Percentiles rank a stretch among this genome's conserved stretches.
Conservation (phyloP, 2,329 filamentous ascomycete species). For the Juglanconis sp. region DNA sequence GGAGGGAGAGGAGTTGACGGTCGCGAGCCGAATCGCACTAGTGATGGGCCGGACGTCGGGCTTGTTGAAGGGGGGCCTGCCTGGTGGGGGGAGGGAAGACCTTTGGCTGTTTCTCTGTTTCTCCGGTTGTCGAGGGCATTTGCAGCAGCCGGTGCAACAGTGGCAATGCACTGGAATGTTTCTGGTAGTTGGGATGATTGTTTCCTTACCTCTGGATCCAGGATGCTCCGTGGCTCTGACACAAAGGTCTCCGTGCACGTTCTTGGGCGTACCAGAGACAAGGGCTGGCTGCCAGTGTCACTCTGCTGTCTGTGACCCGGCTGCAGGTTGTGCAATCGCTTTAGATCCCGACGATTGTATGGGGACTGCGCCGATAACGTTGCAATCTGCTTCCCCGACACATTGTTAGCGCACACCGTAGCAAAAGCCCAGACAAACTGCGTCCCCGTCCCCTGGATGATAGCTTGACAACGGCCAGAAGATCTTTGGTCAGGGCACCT, state of each 20-base stretch:
- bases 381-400: conserved; percentile 1
- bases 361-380: not conserved
- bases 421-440: not conserved
- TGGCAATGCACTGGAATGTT: conserved; percentile 18
- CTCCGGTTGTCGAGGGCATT: not conserved
- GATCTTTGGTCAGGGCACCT: not conserved
- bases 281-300: conserved; percentile 12
- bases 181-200: conserved; percentile 14
- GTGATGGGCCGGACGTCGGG: conserved; percentile 10
- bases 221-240: conserved; percentile 5
- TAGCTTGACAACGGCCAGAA: not conserved
- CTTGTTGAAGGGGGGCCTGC: conserved; percentile 3
- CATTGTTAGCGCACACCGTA: not conserved
- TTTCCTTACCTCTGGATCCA: conserved; percentile 18
- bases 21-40: conserved; percentile 21
- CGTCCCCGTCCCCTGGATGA: not conserved
- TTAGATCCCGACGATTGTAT: conserved; percentile 13
- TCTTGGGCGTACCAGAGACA: conserved; percentile 9
- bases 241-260: conserved; percentile 13
- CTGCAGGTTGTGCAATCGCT: conserved; percentile 9
- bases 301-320: conserved; percentile 3
- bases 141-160: conserved; percentile 9
- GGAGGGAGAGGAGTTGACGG: conserved; percentile 16
- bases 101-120: not conserved
- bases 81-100: not conserved